Base-by-base conservation (phyloP, 768 basidiomycete species). In the Amanita fuliginea region DNA sequence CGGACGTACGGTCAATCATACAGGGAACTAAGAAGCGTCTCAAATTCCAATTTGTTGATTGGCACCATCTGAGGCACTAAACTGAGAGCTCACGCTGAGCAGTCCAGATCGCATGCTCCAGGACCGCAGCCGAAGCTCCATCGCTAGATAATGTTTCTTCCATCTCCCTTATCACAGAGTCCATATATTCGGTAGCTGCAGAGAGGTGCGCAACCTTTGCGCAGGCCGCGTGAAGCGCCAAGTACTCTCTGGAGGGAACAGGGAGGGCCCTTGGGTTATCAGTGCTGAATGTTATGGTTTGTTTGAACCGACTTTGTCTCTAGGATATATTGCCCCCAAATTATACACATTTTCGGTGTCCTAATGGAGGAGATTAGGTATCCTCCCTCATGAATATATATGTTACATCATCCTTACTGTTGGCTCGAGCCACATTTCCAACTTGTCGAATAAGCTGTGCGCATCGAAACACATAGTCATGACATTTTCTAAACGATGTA, bases 161-260 rank as follows among this genome's bases (percentile, higher is more conserved):
- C 28, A 62, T 39, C 49, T 68, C 63, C 24, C 52, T 42, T 13
- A 55, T 44, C 24, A 67, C 51, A 24, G 37, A 52, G 24, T 66
- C 60, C 7, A 69, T 55, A 46, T 64, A 60, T 49, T 61, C 55
- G 0, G 56, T 56, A 18, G 64, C 67, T 24, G 70, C 67, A 1
- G 68, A 69, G 32, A 68, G 57, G 55, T 64, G 52, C 13, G 59
- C 62, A n/a, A 70, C 63, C 26, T 62, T 58, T 7, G 67, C 65
- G 51, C 64, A 67, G 11, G 60, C 56, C 6, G 67, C 68, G 49
- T 65, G 69, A 16, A 71, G 37, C 8, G 44, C 50, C 21, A 68
- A 56, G 49, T 59, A 60, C n/a, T 51, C 43, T 16, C 52, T 44
- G 19, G 45, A 51, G n/a, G 66, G 67, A 14, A 66, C 44, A 3